Evolutionary conservation across 371 early-diverging fungal genomes (phyloP), one percentile per base, ranked within the genome.

Genomic region (Mucor velutinosus): DNA sequence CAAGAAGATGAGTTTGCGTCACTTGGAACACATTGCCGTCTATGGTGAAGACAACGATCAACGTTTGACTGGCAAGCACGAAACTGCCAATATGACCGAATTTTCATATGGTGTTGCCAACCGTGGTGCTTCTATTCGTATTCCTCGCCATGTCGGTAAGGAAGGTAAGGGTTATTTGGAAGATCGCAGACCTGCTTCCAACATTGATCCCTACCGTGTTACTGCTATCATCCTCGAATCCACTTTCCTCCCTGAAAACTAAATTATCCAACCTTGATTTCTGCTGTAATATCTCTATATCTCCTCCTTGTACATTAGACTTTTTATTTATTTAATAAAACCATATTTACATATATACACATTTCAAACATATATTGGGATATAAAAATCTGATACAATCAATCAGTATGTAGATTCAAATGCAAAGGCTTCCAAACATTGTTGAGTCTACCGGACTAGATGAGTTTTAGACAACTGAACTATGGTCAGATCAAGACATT

Each of bases 91-190:
- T 61, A 88, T 88, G 65, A 66, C 78, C 53, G 68, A 81, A n/a
- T 88, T 88, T 81, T 78, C 75, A 29, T 85, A 77, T 61, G 89
- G 89, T 66, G 84, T 87, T 53, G 89, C 89, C 49, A 82, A 88
- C 76, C 84, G 89, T 68, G 89, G 89, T 61, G 85, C 86, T n/a
- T 87, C 87, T 43, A 88, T 88, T 69, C 85, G 89, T 78, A 88
- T 88, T 69, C 86, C 88, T 59, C 82, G 88, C 35, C 86, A 85
- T 61, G 86, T 86, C 23, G 85, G 86, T 65, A 83, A 78, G 62
- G 78, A 81, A 65, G 88, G 88, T 30, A 83, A 84, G 66, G 88
- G 88, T 37, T 87, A 87, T 65, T 73, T 86, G 65, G 88, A 87
- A 72, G 88, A 87, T 72, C 76, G 88, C 62, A 73, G 89, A 29